A percentile compares a stretch with the other conserved stretches of the same genome.
phyloP scores from a whole-genome alignment of 306 rosid species.

The Oemleria cerasiformis region DNA sequence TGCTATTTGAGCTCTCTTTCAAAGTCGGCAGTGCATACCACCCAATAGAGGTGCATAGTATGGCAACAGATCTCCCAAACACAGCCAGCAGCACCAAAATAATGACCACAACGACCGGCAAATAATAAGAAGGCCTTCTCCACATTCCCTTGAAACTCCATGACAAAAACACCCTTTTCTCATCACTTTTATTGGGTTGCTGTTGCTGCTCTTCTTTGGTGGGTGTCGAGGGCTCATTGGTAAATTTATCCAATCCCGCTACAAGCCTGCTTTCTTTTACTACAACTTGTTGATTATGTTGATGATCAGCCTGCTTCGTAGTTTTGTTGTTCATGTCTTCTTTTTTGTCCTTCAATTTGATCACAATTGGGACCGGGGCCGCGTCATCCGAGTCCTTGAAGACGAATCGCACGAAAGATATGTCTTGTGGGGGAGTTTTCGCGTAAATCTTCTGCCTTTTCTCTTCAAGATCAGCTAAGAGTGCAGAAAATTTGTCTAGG shows the following conservation, averaged over 20 bases:
- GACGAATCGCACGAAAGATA: constrained; percentile 61
- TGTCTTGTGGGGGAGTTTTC: constrained; percentile 44
- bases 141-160: constrained; percentile 13
- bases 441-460: constrained; percentile 67
- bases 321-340: constrained; percentile 16
- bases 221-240: constrained; percentile 11
- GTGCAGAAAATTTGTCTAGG: constrained; percentile 78
- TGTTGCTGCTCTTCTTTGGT: constrained; percentile 27
- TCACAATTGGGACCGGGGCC: constrained; percentile 61
- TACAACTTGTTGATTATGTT: not conserved
- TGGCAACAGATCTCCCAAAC: constrained; percentile 67
- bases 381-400: constrained; percentile 36
- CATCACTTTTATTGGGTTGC: not conserved
- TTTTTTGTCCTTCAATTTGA: constrained; percentile 52
- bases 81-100: constrained; percentile 54
- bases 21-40: constrained; percentile 72
- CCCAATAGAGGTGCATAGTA: constrained; percentile 52
- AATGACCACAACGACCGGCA: constrained; percentile 50
- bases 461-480: constrained; percentile 75
- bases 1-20: constrained; percentile 26
- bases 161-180: constrained; percentile 14
- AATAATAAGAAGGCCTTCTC: constrained; percentile 54
- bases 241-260: constrained; percentile 16
- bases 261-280: constrained; percentile 16
- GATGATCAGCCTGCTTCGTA: not conserved